Conservation (phyloP, 768 basidiomycete genomes). For the Dacryopinax primogenitus region DNA sequence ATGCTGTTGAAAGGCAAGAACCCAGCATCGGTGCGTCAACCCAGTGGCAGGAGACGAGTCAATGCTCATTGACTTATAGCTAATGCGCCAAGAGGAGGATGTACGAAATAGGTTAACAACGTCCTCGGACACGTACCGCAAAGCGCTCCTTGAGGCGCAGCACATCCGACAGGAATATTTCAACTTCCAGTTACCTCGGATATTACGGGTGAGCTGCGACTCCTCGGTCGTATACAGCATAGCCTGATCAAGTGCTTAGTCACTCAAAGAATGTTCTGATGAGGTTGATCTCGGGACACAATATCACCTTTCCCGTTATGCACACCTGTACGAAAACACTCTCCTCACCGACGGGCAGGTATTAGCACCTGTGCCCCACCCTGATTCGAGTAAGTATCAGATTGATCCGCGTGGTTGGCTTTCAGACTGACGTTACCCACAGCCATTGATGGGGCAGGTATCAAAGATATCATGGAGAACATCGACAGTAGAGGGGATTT, state of each 20-base stretch:
- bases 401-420: not conserved
- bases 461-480: constrained; percentile 75
- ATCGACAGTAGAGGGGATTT: constrained; percentile 95
- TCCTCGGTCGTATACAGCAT: not conserved
- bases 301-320: constrained; percentile 90
- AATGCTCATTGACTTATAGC: constrained; percentile 31
- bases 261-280: constrained; percentile 87
- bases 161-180: constrained; percentile 92
- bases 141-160: constrained; percentile 81
- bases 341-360: constrained; percentile 80
- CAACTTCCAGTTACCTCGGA: constrained; percentile 89
- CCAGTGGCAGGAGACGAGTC: constrained; percentile 11
- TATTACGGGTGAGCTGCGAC: constrained; percentile 62
- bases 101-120: constrained; percentile 71
- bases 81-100: constrained; percentile 91
- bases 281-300: constrained; percentile 97
- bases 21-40: constrained; percentile 56
- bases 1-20: constrained; percentile 84
- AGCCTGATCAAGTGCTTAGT: constrained; percentile 32
- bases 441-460: constrained; percentile 41
- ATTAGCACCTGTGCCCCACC: constrained; percentile 42
- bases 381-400: not conserved
- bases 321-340: constrained; percentile 84
- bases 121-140: constrained; percentile 78
- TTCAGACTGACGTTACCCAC: not conserved